phyloP scores from a whole-genome alignment of 1,284 basidiomycete genomes.

The Papiliotrema flavescens region DNA sequence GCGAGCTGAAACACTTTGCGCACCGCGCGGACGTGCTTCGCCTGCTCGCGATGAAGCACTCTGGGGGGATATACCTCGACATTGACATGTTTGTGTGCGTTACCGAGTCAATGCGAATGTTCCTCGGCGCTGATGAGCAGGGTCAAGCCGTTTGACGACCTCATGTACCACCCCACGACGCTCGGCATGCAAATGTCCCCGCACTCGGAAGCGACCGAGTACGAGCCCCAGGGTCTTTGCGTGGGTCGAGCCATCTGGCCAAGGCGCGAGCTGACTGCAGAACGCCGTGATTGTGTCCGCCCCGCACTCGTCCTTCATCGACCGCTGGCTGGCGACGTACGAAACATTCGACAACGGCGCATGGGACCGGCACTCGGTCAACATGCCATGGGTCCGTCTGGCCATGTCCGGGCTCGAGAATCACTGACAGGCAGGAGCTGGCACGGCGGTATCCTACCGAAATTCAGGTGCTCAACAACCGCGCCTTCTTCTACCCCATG shows the following conservation, averaged over 20 bases:
- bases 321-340: constrained; percentile 49
- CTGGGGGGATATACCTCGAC: constrained; percentile 54
- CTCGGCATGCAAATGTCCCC: constrained; percentile 51
- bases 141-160: constrained; percentile 37
- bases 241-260: constrained; percentile 20
- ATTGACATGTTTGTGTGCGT: constrained; percentile 51
- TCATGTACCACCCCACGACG: constrained; percentile 46
- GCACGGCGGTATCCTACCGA: constrained; percentile 48
- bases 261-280: constrained; percentile 25
- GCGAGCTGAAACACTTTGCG: constrained; percentile 43
- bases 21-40: constrained; percentile 47
- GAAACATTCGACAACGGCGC: constrained; percentile 44
- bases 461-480: constrained; percentile 50
- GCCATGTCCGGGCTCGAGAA: no score
- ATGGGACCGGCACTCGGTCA: constrained; percentile 51
- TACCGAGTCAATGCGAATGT: background rate
- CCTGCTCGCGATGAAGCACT: constrained; percentile 41
- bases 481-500: constrained; percentile 54
- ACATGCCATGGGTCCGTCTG: constrained; percentile 39
- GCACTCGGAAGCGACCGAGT: constrained; percentile 28
- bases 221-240: constrained; percentile 48
- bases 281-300: constrained; percentile 53
- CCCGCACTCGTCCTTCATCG: constrained; percentile 48
- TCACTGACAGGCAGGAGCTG: constrained; percentile 31
- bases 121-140: constrained; percentile 10